A percentile compares a stretch with the other conserved stretches of the same genome.
Evolutionary conservation across 1,284 basidiomycete genomes (phyloP).

Genomic region (Malassezia caprae): DNA sequence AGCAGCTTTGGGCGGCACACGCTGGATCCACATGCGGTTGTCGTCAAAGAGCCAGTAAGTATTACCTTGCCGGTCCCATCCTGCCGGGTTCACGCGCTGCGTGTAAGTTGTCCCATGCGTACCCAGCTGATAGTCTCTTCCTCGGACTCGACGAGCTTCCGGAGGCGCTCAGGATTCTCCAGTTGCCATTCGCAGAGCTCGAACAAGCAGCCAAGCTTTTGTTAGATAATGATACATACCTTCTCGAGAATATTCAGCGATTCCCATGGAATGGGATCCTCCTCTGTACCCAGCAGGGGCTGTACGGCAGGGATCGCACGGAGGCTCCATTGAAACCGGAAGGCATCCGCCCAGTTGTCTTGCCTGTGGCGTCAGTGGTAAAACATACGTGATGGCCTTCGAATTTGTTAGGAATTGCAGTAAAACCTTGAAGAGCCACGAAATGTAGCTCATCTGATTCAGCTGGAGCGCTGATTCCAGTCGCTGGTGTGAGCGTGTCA

Average conservation of each 20-base stretch:
- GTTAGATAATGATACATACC: constrained; percentile 8
- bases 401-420: neutral
- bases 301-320: constrained; percentile 19
- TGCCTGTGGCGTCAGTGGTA: neutral
- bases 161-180: constrained; percentile 52
- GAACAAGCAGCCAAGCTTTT: constrained; percentile 38
- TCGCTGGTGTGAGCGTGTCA: neutral
- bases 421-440: neutral
- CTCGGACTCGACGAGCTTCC: constrained; percentile 51
- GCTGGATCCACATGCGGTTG: constrained; percentile 77
- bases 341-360: constrained; percentile 30
- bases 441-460: neutral
- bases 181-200: constrained; percentile 54
- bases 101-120: constrained; percentile 16
- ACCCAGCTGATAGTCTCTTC: constrained; percentile 53
- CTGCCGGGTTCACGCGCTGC: constrained; percentile 66
- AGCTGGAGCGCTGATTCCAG: constrained; percentile 49
- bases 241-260: constrained; percentile 51
- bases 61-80: constrained; percentile 68
- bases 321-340: constrained; percentile 23
- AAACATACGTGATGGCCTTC: neutral
- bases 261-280: constrained; percentile 48
- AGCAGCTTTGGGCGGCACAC: constrained; percentile 46
- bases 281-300: constrained; percentile 25
- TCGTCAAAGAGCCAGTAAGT: constrained; percentile 80